Evolutionary conservation across 805 yeast genomes (phyloP).

Genomic region (Yarrowia divulgata): DNA sequence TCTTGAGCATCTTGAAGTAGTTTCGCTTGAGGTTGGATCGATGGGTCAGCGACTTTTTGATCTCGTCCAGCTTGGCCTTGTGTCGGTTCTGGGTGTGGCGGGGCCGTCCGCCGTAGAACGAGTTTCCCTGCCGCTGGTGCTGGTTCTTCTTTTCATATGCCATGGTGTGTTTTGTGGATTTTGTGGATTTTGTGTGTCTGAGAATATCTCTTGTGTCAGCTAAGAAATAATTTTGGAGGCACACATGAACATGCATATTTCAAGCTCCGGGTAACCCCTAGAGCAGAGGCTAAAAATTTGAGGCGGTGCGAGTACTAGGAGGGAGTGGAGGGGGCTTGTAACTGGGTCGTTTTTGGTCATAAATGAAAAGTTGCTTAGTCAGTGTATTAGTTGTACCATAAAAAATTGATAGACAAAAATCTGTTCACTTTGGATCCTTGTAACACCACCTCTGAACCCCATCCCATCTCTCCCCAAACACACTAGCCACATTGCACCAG

Average conservation of each 20-base stretch:
- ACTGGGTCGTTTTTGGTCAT: no score
- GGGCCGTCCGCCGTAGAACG: slow-evolving; percentile 38
- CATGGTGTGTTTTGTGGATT: background rate
- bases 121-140: slow-evolving; percentile 24
- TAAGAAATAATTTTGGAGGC: slow-evolving; percentile 12
- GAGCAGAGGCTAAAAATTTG: background rate
- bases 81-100: slow-evolving; percentile 36
- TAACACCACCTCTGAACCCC: no score
- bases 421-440: no score
- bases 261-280: slow-evolving; percentile 20
- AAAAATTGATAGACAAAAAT: no score
- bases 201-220: background rate
- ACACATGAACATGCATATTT: slow-evolving; percentile 31
- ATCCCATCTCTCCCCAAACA: background rate
- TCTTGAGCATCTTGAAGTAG: slow-evolving; percentile 78
- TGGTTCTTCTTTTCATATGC: slow-evolving; percentile 20
- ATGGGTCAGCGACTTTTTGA: slow-evolving; percentile 76
- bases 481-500: slow-evolving; percentile 24
- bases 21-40: slow-evolving; percentile 81
- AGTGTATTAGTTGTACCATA: no score
- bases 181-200: background rate
- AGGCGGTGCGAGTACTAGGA: background rate
- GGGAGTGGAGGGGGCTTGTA: background rate
- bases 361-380: no score
- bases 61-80: slow-evolving; percentile 58